Evolutionary conservation across 2,329 filamentous ascomycete genomes (phyloP).

Genomic region (Aspergillus quadrilineatus): DNA sequence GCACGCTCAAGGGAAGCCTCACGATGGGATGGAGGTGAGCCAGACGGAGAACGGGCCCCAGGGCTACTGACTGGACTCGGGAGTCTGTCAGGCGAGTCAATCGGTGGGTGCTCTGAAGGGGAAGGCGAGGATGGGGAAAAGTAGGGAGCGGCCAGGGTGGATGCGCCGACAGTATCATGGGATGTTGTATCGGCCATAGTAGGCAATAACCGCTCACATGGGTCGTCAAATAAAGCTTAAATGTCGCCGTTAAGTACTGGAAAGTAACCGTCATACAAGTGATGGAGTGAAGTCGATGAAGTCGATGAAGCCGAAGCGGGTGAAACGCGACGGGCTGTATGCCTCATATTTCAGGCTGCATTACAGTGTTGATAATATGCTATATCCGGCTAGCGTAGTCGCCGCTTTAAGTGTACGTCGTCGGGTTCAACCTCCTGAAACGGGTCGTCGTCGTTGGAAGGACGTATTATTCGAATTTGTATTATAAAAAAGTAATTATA

Average conservation of each 20-base stretch:
- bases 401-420: not conserved
- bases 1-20: conserved; percentile 27
- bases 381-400: conserved; percentile 1
- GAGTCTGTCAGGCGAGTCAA: conserved; percentile 23
- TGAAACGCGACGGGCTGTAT: conserved; percentile 9
- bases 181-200: conserved; percentile 41
- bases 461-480: not conserved
- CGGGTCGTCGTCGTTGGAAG: not conserved
- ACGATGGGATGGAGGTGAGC: conserved; percentile 18
- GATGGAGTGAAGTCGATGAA: not conserved
- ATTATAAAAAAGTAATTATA: no score
- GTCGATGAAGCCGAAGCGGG: not conserved
- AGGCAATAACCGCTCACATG: conserved; percentile 9
- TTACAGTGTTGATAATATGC: conserved; percentile 8
- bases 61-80: conserved; percentile 22
- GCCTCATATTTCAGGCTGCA: conserved; percentile 10
- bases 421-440: no score
- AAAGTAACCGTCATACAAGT: not conserved
- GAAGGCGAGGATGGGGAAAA: conserved; percentile 41
- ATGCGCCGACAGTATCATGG: conserved; percentile 45
- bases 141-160: conserved; percentile 37
- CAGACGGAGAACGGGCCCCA: conserved; percentile 14
- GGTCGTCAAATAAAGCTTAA: not conserved
- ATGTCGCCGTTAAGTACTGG: no score
- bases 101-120: conserved; percentile 17